A percentile compares a stretch with the other conserved stretches of the same genome.
Conservation (phyloP, 2,329 filamentous ascomycete species). For the Fusarium sterilihyphosum region DNA sequence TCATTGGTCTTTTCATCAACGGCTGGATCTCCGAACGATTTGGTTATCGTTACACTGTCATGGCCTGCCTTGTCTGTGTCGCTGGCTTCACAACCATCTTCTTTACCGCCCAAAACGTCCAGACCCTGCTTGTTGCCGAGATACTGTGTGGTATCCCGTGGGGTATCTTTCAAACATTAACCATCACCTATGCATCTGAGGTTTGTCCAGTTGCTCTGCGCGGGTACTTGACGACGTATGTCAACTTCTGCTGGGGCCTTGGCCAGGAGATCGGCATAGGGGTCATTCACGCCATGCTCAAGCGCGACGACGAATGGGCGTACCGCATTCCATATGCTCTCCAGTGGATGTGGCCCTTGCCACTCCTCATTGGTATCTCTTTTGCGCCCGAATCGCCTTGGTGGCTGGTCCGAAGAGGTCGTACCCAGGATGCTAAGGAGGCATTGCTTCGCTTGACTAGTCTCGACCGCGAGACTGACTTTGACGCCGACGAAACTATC, state of each 20-base stretch:
- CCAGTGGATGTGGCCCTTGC: constrained; percentile 82
- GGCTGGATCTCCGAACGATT: constrained; percentile 73
- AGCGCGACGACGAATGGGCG: constrained; percentile 73
- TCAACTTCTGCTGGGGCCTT: constrained; percentile 83
- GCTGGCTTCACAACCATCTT: constrained; percentile 69
- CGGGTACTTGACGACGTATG: constrained; percentile 77
- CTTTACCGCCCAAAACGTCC: constrained; percentile 70
- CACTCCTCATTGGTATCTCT: constrained; percentile 71
- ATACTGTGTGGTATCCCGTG: constrained; percentile 71
- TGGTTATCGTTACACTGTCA: constrained; percentile 73
- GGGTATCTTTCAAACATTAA: constrained; percentile 68
- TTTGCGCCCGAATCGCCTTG: constrained; percentile 78
- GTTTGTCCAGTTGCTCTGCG: constrained; percentile 78
- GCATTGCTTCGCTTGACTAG: constrained; percentile 74
- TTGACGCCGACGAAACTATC: constrained; percentile 84
- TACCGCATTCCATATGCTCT: constrained; percentile 77
- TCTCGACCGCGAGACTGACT: constrained; percentile 71
- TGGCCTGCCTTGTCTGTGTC: constrained; percentile 64
- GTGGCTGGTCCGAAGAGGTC: constrained; percentile 78
- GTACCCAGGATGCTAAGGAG: constrained; percentile 71
- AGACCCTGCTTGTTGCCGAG: constrained; percentile 68
- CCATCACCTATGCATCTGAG: constrained; percentile 75
- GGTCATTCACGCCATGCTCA: constrained; percentile 75
- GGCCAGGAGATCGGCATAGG: constrained; percentile 78
- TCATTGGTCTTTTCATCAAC: constrained; percentile 73